Conservation (phyloP, 305 asterid genomes). For the Rubia tinctorum region DNA sequence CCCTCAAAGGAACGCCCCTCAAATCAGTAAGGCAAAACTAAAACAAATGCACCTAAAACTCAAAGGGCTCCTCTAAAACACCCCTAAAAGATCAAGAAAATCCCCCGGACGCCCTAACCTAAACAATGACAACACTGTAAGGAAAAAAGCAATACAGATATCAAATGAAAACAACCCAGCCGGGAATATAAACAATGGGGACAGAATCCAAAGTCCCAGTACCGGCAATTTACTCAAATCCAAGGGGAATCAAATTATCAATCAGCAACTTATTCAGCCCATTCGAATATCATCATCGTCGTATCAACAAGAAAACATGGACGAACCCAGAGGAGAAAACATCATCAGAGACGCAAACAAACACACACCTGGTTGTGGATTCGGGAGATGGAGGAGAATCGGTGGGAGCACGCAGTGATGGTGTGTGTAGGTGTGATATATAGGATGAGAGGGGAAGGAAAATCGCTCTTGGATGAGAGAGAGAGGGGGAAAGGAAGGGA, state of each 20-base stretch:
- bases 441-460: slow-evolving; percentile 14
- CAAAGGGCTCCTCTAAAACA: slow-evolving; percentile 16
- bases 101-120: not conserved
- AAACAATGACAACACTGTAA: not conserved
- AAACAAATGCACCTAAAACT: slow-evolving; percentile 26
- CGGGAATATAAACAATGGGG: not conserved
- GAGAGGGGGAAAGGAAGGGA: not conserved
- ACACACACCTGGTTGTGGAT: not conserved
- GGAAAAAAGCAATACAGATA: not conserved
- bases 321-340: not conserved
- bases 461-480: slow-evolving; percentile 29
- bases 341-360: not conserved
- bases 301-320: not conserved
- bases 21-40: slow-evolving; percentile 23
- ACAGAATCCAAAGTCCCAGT: not conserved
- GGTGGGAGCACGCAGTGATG: not conserved
- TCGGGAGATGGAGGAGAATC: not conserved
- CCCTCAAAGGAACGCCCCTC: slow-evolving; percentile 27
- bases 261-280: slow-evolving; percentile 16
- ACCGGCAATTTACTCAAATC: slow-evolving; percentile 18
- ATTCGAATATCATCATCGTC: not conserved
- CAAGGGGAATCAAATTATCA: slow-evolving; percentile 15
- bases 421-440: slow-evolving; percentile 3
- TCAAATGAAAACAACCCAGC: not conserved
- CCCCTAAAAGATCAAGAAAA: not conserved